These are phyloP conservation scores for Flaveria sonorensis DNA, from an alignment of 129 eudicot species.

Conservation along the genomic window DNA sequence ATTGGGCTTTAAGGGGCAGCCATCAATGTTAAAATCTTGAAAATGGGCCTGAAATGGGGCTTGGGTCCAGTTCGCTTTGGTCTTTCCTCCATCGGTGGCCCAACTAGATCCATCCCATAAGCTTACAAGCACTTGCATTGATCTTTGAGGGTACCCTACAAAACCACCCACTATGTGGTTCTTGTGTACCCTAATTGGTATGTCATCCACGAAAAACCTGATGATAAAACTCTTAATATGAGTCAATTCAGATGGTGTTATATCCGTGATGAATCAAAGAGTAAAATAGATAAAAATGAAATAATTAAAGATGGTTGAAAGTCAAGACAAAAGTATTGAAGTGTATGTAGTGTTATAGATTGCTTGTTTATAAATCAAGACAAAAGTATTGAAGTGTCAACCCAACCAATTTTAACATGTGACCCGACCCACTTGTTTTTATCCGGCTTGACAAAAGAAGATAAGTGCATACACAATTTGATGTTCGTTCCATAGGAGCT, in stretches of 20 bases:
- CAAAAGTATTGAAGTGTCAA: too few relatives aligned
- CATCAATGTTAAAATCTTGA: constrained; percentile 52
- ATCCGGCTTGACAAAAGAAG: neutral
- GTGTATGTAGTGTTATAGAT: too few relatives aligned
- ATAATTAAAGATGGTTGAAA: neutral
- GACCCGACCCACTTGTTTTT: neutral
- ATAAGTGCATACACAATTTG: constrained; percentile 62
- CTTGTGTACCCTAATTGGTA: constrained; percentile 74
- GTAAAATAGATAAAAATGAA: neutral
- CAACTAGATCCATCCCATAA: constrained; percentile 70
- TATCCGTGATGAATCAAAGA: neutral
- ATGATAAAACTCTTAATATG: neutral
- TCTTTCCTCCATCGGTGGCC: constrained; percentile 70
- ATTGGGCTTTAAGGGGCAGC: constrained; percentile 36
- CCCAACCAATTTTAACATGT: neutral
- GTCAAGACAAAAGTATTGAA: neutral
- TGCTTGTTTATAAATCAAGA: too few relatives aligned
- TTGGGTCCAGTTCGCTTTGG: constrained; percentile 47
- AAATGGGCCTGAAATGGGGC: constrained; percentile 59
- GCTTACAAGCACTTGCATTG: constrained; percentile 62
- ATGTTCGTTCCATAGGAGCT: constrained; percentile 70
- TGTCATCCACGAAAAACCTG: constrained; percentile 69
- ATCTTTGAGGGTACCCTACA: constrained; percentile 49
- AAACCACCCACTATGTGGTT: constrained; percentile 40
- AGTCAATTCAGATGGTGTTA: neutral